These are phyloP conservation scores for Thinopyrum elongatum DNA, from an alignment of 176 grass and related monocot genomes.

Conservation along the genomic window DNA sequence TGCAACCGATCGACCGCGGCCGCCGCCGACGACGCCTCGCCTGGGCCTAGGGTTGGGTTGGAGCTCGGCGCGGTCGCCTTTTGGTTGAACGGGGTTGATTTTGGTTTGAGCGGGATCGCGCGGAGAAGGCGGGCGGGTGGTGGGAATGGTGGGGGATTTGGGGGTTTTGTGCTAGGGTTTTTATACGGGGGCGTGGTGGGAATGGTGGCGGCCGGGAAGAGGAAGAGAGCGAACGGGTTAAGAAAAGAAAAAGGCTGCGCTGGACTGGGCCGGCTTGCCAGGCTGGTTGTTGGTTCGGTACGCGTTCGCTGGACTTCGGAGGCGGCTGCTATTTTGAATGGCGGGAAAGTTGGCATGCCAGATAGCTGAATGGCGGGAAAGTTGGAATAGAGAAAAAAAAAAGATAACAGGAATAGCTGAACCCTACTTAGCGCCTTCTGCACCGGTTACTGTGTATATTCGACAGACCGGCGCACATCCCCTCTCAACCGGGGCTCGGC, in stretches of 20 bases:
- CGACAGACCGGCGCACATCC: too few species aligned
- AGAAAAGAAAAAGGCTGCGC: not conserved
- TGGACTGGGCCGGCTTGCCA: not conserved
- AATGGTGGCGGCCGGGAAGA: not conserved
- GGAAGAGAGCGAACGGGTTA: not conserved
- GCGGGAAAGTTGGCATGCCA: too few species aligned
- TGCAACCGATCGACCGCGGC: not conserved
- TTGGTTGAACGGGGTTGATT: not conserved
- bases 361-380: too few species aligned
- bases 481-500: too few species aligned
- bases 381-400: too few species aligned
- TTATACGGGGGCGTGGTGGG: too few species aligned
- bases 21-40: not conserved
- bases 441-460: too few species aligned
- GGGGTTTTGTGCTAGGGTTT: slow-evolving; percentile 41
- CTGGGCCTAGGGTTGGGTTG: not conserved
- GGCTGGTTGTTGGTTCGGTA: too few species aligned
- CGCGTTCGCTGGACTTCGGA: too few species aligned
- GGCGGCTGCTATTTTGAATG: too few species aligned
- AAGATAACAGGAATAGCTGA: too few species aligned
- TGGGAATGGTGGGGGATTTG: not conserved
- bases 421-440: too few species aligned
- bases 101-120: slow-evolving; percentile 20
- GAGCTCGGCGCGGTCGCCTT: not conserved
- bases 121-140: slow-evolving; percentile 5